Evolutionary conservation across 1,284 basidiomycete genomes (phyloP), one percentile per base, ranked within the genome.

Genomic region (Sutorius eximius): DNA sequence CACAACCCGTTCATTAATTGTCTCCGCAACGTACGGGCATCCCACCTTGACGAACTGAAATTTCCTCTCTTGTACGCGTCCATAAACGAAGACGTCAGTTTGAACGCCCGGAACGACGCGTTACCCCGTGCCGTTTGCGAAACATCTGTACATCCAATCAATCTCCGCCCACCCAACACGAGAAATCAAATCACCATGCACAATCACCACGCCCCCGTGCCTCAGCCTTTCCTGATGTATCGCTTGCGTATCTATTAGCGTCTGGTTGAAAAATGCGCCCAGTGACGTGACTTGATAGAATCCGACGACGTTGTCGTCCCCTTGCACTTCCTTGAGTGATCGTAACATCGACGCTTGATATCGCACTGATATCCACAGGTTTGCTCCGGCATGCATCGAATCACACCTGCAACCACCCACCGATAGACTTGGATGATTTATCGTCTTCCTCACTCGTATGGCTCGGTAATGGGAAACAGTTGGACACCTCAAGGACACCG

Each of bases 221-320:
- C 92, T 78, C 69, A 88, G 77, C 66, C 81, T 85, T 51, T 86
- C 89, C 73, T 89, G 90, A 68, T 88, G 89, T 63, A 91, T 83
- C 37, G 88, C 86, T 71, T 97, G 90, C 15, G 93, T 90, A 58
- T 98, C 93, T 49, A 98, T 81, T 45, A 97, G 76, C n/a, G 85
- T 84, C 69, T 94, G 91, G 65, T 87, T 91, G 74, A 93, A 89
- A 74, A 96, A 98, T n/a, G 93, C 93, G 38, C 94, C 93, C 49
- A 93, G 81, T 18, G 87, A 85, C 45, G 89, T 93, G 45, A 89
- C 90, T 72, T 97, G 93, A 79, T 99, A 99, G 74, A 98, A 94
- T 43, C 97, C 97, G 54, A 99, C 92, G 46, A 97, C 85, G 64
- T 91, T 94, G 71, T 96, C 95, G 68, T 98, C 95, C 52, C 90